These are phyloP conservation scores for Capillidium heterosporum DNA, from an alignment of 371 early-diverging fungal species.

Conservation along the genomic window DNA sequence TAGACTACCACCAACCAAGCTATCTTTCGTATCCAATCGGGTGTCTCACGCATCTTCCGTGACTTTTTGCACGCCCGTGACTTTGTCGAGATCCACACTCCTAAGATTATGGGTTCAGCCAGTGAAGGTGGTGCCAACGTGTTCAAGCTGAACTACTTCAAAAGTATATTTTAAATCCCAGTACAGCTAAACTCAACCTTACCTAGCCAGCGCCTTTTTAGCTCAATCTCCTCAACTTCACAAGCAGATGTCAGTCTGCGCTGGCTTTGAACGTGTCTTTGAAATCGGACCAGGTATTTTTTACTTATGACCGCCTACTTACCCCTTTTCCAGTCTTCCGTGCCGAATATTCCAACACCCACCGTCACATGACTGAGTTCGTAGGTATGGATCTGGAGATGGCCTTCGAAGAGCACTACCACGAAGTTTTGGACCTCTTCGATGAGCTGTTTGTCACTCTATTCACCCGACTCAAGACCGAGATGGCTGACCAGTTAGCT, in stretches of 20 bases:
- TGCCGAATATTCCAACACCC: conserved; percentile 97
- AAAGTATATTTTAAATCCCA: conserved; percentile 27
- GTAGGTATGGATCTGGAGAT: conserved; percentile 99
- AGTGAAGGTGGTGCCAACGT: conserved; percentile 99
- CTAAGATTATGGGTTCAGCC: conserved; percentile 93
- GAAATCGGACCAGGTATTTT: conserved; percentile 81
- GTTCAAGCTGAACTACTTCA: conserved; percentile 96
- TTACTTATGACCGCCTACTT: neutral
- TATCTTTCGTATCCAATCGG: conserved; percentile 94
- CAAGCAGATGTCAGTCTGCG: conserved; percentile 98
- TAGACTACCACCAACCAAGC: conserved; percentile 91
- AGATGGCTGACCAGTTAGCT: conserved; percentile 72
- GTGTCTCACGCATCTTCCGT: conserved; percentile 87
- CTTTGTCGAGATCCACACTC: conserved; percentile 97
- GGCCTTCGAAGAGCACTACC: conserved; percentile 97
- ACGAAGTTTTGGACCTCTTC: conserved; percentile 74
- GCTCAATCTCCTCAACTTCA: conserved; percentile 99
- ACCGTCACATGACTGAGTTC: conserved; percentile 99
- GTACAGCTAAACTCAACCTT: neutral
- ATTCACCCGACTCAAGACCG: conserved; percentile 71
- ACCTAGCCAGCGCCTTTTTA: conserved; percentile 65
- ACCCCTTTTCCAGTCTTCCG: conserved; percentile 72
- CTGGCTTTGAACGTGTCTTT: conserved; percentile 96
- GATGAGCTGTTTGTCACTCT: conserved; percentile 60
- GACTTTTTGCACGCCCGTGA: conserved; percentile 66